Evolutionary conservation across 768 basidiomycete species (phyloP).

Genomic region (Serendipita sp.): DNA sequence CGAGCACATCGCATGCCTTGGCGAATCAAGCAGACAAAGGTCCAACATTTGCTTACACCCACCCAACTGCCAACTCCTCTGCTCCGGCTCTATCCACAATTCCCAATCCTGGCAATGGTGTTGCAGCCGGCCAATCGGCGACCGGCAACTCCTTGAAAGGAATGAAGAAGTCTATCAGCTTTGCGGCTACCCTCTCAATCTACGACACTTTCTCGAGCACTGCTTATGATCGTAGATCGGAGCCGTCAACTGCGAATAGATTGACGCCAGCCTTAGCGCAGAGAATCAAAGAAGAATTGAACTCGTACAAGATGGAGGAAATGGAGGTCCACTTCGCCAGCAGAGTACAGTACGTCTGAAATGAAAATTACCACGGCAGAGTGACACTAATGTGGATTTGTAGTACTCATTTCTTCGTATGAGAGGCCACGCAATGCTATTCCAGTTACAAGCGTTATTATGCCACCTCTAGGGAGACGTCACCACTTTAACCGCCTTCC

Average conservation of each 20-base stretch:
- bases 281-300: conserved; percentile 94
- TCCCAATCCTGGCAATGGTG: conserved; percentile 11
- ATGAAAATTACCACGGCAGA: no score
- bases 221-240: conserved; percentile 87
- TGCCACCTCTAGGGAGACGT: background rate
- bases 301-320: conserved; percentile 98
- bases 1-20: background rate
- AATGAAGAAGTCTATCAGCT: conserved; percentile 56
- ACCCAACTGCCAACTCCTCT: conserved; percentile 74
- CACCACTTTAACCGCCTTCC: no score
- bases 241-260: conserved; percentile 93
- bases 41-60: conserved; percentile 32
- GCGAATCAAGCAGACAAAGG: background rate
- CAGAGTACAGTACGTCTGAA: conserved; percentile 59
- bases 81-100: conserved; percentile 68
- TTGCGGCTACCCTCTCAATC: conserved; percentile 82
- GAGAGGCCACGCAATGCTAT: background rate
- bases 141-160: conserved; percentile 28
- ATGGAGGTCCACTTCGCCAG: conserved; percentile 96
- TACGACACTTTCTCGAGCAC: conserved; percentile 90
- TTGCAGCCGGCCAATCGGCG: background rate
- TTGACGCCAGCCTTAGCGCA: conserved; percentile 89
- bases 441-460: background rate
- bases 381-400: background rate
- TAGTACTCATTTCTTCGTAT: conserved; percentile 83